These are phyloP conservation scores for Candida sp. DNA, from an alignment of 1,139 yeast species.

Conservation along the genomic window DNA sequence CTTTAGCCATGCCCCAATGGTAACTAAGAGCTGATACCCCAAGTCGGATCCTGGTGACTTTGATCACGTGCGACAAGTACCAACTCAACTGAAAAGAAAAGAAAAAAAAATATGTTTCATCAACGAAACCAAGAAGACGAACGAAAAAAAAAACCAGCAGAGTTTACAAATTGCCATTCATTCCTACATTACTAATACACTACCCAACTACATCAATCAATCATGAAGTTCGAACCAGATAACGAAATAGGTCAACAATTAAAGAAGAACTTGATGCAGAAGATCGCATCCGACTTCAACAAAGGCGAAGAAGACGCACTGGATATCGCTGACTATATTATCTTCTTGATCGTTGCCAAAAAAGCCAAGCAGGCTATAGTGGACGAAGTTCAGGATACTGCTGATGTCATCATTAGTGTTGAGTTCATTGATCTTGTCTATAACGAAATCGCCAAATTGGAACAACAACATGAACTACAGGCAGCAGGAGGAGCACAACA, in stretches of 20 bases:
- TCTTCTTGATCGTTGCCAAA: constrained; percentile 73
- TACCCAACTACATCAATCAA: constrained; percentile 1
- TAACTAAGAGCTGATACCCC: no score
- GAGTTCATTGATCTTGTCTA: constrained; percentile 56
- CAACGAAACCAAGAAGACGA: background rate
- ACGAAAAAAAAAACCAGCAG: background rate
- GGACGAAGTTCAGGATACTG: constrained; percentile 64
- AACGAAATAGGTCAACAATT: constrained; percentile 45
- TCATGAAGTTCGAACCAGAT: constrained; percentile 41
- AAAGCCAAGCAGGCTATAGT: constrained; percentile 68
- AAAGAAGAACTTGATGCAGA: constrained; percentile 38
- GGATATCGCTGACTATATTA: constrained; percentile 82
- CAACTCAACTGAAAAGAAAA: background rate
- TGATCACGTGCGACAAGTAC: no score
- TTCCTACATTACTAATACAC: background rate
- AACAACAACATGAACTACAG: constrained; percentile 4
- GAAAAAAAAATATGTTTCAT: background rate
- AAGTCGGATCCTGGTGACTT: no score
- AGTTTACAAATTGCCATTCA: background rate
- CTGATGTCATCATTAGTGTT: constrained; percentile 65
- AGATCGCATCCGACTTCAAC: constrained; percentile 37
- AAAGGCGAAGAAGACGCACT: constrained; percentile 63
- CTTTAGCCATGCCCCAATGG: no score
- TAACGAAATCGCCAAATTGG: constrained; percentile 47
- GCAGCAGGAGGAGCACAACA: constrained; percentile 7